Base-by-base conservation (phyloP, 1,284 basidiomycete genomes). In the Rhodotorula sp. region DNA sequence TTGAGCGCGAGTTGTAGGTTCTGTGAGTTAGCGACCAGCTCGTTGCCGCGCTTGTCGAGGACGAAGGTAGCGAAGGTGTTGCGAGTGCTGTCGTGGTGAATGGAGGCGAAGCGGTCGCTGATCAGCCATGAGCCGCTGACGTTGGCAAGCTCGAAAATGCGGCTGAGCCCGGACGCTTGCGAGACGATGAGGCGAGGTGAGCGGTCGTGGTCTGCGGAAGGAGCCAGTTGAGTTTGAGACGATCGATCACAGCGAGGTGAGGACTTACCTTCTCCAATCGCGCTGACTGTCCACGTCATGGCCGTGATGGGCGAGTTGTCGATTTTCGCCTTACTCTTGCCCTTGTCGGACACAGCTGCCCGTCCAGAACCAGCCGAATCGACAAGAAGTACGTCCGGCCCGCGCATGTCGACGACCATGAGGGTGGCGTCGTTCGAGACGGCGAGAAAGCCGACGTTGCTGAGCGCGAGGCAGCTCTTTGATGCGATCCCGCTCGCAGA, bases 331-430 rank as follows among this genome's bases (percentile, higher is more conserved):
- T 79, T 79, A 13, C 69, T 72, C 46, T 80, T 80, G 71, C 77
- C 78, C 76, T 81, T 81, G 67, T 77, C 15, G 24, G 62, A 10
- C 9, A 44, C 79, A 78, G 11, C 40, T 44, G 40, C 8, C n/a
- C 24, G 50, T 50, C 28, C 11, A 20, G 22, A 80, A 78, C 60
- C 78, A 76, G 60, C 80, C 76, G 61, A 80, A 79, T 83, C 82
- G 48, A 85, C 80, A 10, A 84, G 76, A 28, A 91, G 84, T 18
- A 92, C 81, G 13, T 83, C 83, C 0, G 89, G 89, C 1, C 85
- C 87, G 31, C 89, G 84, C 83, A 91, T 84, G 77, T 92, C 88
- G 26, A 91, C 78, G 44, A 92, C 80, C 31, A 85, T 81, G 26
- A 92, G 69, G 4, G 84, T 82, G 4, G 86, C 87, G 62, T 85